phyloP scores from a whole-genome alignment of 345 rosid genomes.

The Gynandropsis gynandra region DNA sequence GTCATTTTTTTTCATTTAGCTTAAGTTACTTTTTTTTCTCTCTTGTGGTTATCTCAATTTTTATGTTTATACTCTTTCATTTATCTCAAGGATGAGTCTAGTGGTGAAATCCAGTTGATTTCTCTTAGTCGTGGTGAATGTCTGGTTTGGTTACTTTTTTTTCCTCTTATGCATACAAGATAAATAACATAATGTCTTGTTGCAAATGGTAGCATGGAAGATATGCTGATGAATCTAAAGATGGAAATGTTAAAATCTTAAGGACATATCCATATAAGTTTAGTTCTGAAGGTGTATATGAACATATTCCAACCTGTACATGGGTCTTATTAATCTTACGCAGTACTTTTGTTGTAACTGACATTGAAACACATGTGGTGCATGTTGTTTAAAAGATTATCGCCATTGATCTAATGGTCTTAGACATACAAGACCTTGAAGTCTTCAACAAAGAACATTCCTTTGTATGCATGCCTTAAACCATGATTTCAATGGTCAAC shows the following conservation, averaged over 20 bases:
- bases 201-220: slow-evolving; percentile 66
- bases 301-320: slow-evolving; percentile 12
- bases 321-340: slow-evolving; percentile 12
- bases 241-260: slow-evolving; percentile 32
- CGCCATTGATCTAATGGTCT: neutral
- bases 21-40: slow-evolving; percentile 16
- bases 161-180: slow-evolving; percentile 4
- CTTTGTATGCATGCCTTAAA: no score
- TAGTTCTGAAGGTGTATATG: slow-evolving; percentile 48
- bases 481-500: no score
- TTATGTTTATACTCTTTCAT: slow-evolving; percentile 14
- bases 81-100: slow-evolving; percentile 49
- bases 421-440: no score
- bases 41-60: slow-evolving; percentile 15
- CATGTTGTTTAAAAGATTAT: slow-evolving; percentile 2
- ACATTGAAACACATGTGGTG: slow-evolving; percentile 5
- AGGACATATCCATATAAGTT: slow-evolving; percentile 40
- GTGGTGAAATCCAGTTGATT: slow-evolving; percentile 39
- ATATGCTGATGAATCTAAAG: slow-evolving; percentile 47
- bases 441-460: no score
- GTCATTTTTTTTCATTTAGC: neutral
- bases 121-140: slow-evolving; percentile 45
- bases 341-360: slow-evolving; percentile 10
- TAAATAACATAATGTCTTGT: slow-evolving; percentile 25
- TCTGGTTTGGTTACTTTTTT: slow-evolving; percentile 48